phyloP scores from a whole-genome alignment of 768 basidiomycete genomes.

The Dioszegia crocea region DNA sequence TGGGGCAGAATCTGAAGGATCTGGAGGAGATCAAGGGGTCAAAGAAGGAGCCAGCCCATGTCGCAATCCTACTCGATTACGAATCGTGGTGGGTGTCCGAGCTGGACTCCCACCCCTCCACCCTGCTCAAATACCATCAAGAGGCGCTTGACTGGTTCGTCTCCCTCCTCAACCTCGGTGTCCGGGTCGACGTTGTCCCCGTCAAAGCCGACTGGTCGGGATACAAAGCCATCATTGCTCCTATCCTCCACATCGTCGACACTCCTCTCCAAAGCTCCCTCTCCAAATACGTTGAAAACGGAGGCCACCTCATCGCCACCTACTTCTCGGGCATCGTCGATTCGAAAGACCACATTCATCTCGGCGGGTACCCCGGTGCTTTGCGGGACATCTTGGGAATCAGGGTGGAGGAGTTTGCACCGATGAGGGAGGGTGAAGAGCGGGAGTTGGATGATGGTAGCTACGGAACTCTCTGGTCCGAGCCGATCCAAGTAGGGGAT shows the following conservation, averaged over 20 bases:
- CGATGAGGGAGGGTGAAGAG: conserved; percentile 3
- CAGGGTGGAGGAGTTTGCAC: conserved; percentile 17
- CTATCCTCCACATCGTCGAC: conserved; percentile 14
- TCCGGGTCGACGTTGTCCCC: conserved; percentile 16
- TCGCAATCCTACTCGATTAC: conserved; percentile 18
- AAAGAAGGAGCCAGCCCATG: conserved; percentile 2
- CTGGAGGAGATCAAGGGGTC: conserved; percentile 14
- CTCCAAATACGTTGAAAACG: conserved; percentile 11
- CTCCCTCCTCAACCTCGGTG: conserved; percentile 10
- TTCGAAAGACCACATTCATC: conserved; percentile 16
- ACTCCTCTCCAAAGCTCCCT: neutral
- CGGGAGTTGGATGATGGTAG: conserved; percentile 14
- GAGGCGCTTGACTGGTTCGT: conserved; percentile 18
- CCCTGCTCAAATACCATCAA: conserved; percentile 8
- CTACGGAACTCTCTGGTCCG: conserved; percentile 12
- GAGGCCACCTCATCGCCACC: conserved; percentile 21
- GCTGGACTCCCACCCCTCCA: conserved; percentile 14
- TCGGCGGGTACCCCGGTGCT: conserved; percentile 21
- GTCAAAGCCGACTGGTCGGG: conserved; percentile 2
- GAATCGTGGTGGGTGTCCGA: conserved; percentile 15
- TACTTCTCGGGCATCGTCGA: conserved; percentile 24
- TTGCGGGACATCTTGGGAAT: conserved; percentile 14
- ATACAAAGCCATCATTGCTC: conserved; percentile 11
- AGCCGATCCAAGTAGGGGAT: conserved; percentile 14
- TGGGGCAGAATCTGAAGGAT: conserved; percentile 15